These are phyloP conservation scores for Acrocalymma vagum DNA, from an alignment of 2,329 filamentous ascomycete genomes.

Conservation along the genomic window DNA sequence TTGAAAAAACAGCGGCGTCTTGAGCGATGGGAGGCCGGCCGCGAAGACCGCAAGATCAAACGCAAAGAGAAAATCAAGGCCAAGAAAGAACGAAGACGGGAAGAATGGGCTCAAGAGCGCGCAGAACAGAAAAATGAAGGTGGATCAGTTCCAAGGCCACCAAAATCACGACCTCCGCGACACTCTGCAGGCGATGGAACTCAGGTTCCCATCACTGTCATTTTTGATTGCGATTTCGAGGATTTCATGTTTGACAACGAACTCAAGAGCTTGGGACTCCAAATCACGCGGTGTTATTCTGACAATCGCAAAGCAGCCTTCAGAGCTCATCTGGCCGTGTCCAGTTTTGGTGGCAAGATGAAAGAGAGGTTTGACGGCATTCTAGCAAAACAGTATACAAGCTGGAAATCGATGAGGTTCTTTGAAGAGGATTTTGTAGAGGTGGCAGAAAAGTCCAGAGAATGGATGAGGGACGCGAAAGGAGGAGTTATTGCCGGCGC, in stretches of 20 bases:
- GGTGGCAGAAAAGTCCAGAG: slow-evolving; percentile 71
- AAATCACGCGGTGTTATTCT: slow-evolving; percentile 88
- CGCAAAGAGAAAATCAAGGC: slow-evolving; percentile 65
- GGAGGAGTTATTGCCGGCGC: slow-evolving; percentile 69
- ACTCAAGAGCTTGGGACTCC: slow-evolving; percentile 79
- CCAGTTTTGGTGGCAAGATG: slow-evolving; percentile 78
- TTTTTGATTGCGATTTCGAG: slow-evolving; percentile 94
- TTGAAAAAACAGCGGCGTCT: slow-evolving; percentile 79
- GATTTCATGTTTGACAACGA: slow-evolving; percentile 88
- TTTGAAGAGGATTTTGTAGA: slow-evolving; percentile 76
- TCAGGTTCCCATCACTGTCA: slow-evolving; percentile 77
- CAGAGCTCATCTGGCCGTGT: slow-evolving; percentile 77
- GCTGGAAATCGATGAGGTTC: slow-evolving; percentile 83
- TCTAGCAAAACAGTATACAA: slow-evolving; percentile 73
- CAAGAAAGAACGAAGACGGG: slow-evolving; percentile 61
- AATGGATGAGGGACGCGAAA: slow-evolving; percentile 69
- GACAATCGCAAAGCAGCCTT: slow-evolving; percentile 78
- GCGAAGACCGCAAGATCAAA: slow-evolving; percentile 64
- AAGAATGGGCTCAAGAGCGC: slow-evolving; percentile 53
- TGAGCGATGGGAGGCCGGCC: slow-evolving; percentile 78
- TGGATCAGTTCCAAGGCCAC: slow-evolving; percentile 22
- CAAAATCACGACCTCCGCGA: slow-evolving; percentile 25
- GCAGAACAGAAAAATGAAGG: slow-evolving; percentile 38
- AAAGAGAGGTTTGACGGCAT: slow-evolving; percentile 82
- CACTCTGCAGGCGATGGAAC: slow-evolving; percentile 47